Conservation (phyloP, 495 filamentous ascomycete genomes). For the Penicillium psychrofluorescens region DNA sequence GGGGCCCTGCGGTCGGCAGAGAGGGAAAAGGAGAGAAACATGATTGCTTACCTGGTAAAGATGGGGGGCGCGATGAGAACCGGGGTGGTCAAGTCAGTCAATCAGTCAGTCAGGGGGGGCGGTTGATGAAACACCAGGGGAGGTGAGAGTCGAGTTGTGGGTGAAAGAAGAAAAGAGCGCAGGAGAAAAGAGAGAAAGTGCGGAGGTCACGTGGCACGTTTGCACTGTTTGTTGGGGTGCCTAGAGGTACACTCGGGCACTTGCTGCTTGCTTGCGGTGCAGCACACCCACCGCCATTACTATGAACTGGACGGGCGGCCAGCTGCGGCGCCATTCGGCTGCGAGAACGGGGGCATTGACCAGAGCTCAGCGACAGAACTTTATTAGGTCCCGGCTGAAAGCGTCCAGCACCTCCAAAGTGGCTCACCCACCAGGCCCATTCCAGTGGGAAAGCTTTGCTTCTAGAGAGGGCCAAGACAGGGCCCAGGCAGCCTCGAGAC, state of each 20-base stretch:
- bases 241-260: too few relatives aligned
- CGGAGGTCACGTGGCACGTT: constrained; percentile 10
- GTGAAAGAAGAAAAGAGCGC: not conserved
- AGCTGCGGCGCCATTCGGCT: constrained; percentile 29
- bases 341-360: constrained; percentile 12
- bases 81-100: too few relatives aligned
- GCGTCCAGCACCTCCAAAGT: not conserved
- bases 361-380: constrained; percentile 22
- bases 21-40: not conserved
- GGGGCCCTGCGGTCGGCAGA: not conserved
- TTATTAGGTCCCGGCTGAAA: constrained; percentile 16
- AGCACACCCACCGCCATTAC: constrained; percentile 3
- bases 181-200: not conserved
- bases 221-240: constrained; percentile 7
- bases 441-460: too few relatives aligned
- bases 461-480: too few relatives aligned
- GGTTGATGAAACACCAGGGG: too few relatives aligned
- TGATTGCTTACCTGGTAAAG: not conserved
- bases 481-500: too few relatives aligned
- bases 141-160: not conserved
- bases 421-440: too few relatives aligned
- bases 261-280: too few relatives aligned
- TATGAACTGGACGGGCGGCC: constrained; percentile 44
- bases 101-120: too few relatives aligned
- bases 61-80: too few relatives aligned